phyloP scores from a whole-genome alignment of 2,329 filamentous ascomycete genomes.

The Hypomyces rosellus region DNA sequence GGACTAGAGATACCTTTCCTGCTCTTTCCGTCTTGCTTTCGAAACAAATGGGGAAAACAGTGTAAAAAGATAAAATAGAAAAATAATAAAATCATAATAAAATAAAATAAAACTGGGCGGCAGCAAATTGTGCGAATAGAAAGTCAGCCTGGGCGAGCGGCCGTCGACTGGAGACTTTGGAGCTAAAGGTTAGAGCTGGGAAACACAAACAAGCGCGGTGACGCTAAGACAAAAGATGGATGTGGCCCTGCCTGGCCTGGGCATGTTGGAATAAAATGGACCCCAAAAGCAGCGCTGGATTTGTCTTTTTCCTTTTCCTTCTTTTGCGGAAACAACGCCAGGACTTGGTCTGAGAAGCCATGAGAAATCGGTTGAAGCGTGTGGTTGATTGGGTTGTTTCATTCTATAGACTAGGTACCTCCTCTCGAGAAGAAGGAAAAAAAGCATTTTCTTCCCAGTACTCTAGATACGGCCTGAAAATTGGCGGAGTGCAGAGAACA shows the following conservation, averaged over 20 bases:
- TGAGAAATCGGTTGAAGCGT: not conserved
- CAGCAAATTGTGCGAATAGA: not conserved
- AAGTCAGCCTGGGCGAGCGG: slow-evolving; percentile 3
- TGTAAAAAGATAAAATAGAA: not conserved
- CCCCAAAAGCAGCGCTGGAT: slow-evolving; percentile 21
- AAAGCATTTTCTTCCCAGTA: too few species aligned
- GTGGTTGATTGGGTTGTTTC: slow-evolving; percentile 9
- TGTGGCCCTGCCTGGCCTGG: not conserved
- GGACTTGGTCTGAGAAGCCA: not conserved
- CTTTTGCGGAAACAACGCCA: too few species aligned
- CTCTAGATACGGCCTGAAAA: not conserved
- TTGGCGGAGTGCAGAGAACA: not conserved
- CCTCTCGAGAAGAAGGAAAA: not conserved
- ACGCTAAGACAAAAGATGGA: slow-evolving; percentile 17
- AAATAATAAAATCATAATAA: not conserved
- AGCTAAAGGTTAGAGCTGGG: slow-evolving; percentile 1
- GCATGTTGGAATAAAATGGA: not conserved
- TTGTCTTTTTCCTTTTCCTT: slow-evolving; percentile 12
- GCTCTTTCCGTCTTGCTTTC: too few species aligned
- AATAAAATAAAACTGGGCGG: slow-evolving; percentile 2
- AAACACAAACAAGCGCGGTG: slow-evolving; percentile 23
- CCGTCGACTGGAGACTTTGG: slow-evolving; percentile 3
- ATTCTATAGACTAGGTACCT: slow-evolving; percentile 5
- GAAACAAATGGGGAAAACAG: too few species aligned
- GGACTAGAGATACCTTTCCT: too few species aligned